A percentile compares a stretch with the other conserved stretches of the same genome.
These are phyloP conservation scores for Calonectria fujianensis DNA, from an alignment of 2,329 filamentous ascomycete genomes.

Conservation along the genomic window DNA sequence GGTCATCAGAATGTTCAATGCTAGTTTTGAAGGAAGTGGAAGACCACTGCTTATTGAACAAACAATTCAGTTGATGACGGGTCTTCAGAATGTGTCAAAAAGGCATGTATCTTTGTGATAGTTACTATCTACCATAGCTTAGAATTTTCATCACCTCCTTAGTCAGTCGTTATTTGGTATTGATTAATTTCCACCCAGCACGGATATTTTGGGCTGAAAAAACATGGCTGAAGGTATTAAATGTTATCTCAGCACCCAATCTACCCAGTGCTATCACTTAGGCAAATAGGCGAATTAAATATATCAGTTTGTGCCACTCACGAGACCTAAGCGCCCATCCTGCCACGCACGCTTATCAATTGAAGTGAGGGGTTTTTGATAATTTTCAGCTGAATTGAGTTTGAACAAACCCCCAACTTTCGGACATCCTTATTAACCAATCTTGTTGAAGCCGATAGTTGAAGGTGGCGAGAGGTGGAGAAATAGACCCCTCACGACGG, in stretches of 20 bases:
- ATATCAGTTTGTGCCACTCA: neutral
- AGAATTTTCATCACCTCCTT: neutral
- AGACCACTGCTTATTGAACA: slow-evolving; percentile 2
- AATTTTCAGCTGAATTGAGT: neutral
- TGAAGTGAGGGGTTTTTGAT: neutral
- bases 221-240: no score
- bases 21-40: neutral
- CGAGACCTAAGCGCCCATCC: neutral
- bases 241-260: no score
- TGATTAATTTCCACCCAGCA: no score
- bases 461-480: neutral
- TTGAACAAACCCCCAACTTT: neutral
- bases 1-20: neutral
- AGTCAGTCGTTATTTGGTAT: no score
- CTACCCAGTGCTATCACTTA: neutral
- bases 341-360: neutral
- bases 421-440: neutral
- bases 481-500: neutral
- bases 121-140: neutral
- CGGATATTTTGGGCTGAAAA: no score
- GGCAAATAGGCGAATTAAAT: neutral
- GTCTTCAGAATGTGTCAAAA: slow-evolving; percentile 4
- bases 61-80: slow-evolving; percentile 9
- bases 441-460: neutral
- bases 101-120: neutral